These are phyloP conservation scores for Gryganskiella cystojenkinii DNA, from an alignment of 192 early-diverging fungal genomes.

Conservation along the genomic window DNA sequence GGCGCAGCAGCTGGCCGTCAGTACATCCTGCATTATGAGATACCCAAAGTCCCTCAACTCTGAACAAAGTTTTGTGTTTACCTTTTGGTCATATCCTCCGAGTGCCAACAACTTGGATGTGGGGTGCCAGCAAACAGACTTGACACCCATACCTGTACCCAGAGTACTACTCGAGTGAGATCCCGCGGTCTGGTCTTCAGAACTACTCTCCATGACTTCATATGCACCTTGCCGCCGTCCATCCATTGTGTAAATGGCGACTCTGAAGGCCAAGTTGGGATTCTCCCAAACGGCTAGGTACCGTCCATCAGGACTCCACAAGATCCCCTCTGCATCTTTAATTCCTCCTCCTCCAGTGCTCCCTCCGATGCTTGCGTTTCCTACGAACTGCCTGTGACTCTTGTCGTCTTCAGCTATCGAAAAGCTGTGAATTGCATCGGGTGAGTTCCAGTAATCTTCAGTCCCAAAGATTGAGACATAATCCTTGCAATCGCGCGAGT, in stretches of 20 bases:
- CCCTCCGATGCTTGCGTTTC: no score
- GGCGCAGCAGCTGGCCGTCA: neutral
- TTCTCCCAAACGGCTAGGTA: constrained; percentile 84
- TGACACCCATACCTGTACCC: constrained; percentile 80
- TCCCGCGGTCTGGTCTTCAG: neutral
- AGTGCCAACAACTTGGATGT: constrained; percentile 80
- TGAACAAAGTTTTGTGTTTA: constrained; percentile 12
- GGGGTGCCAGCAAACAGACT: constrained; percentile 79
- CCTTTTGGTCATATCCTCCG: constrained; percentile 90
- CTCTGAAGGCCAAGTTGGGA: constrained; percentile 65
- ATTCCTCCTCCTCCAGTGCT: constrained; percentile 64
- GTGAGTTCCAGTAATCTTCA: constrained; percentile 33
- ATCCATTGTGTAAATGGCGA: constrained; percentile 29
- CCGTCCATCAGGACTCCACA: constrained; percentile 88
- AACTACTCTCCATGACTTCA: neutral
- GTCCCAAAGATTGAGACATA: constrained; percentile 40
- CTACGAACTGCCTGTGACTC: neutral
- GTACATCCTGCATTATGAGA: no score
- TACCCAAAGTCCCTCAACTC: neutral
- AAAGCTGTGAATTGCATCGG: constrained; percentile 33
- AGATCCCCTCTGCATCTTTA: constrained; percentile 75
- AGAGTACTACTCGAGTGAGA: constrained; percentile 55
- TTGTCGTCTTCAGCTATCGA: neutral
- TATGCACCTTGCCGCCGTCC: constrained; percentile 29
- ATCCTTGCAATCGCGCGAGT: constrained; percentile 29